phyloP scores from a whole-genome alignment of 306 rosid genomes.

The Vigna trinervia region DNA sequence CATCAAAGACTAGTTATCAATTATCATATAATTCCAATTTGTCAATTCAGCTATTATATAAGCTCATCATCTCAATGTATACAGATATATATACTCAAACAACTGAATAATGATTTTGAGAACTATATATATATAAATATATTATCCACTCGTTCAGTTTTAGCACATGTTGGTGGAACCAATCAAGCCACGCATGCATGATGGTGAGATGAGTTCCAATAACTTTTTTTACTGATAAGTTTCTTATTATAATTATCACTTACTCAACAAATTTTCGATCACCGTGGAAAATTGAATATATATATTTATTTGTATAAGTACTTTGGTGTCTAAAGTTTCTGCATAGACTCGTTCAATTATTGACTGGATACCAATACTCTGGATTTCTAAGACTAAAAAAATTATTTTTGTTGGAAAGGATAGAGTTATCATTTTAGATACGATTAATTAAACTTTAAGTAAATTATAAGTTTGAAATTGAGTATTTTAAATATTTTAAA shows the following conservation, averaged over 20 bases:
- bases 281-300: too few relatives aligned
- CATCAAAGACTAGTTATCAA: too few relatives aligned
- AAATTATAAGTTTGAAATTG: too few relatives aligned
- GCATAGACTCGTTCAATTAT: background rate
- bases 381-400: background rate
- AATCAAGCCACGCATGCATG: constrained; percentile 32
- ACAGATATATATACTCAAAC: background rate
- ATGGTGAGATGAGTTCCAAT: background rate
- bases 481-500: too few relatives aligned
- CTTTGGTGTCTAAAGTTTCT: too few relatives aligned
- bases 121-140: too few relatives aligned
- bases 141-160: background rate
- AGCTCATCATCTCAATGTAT: background rate
- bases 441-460: too few relatives aligned
- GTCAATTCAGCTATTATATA: background rate
- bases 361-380: background rate
- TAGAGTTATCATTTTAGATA: too few relatives aligned
- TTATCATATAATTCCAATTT: constrained; percentile 11
- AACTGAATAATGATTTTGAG: background rate
- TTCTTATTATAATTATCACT: too few relatives aligned
- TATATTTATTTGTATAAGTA: too few relatives aligned
- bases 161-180: background rate
- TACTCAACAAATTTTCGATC: too few relatives aligned
- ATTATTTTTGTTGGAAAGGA: background rate
- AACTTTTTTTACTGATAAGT: too few relatives aligned